Conservation (phyloP, 2,329 filamentous ascomycete species). For the Spiromastix sp. region DNA sequence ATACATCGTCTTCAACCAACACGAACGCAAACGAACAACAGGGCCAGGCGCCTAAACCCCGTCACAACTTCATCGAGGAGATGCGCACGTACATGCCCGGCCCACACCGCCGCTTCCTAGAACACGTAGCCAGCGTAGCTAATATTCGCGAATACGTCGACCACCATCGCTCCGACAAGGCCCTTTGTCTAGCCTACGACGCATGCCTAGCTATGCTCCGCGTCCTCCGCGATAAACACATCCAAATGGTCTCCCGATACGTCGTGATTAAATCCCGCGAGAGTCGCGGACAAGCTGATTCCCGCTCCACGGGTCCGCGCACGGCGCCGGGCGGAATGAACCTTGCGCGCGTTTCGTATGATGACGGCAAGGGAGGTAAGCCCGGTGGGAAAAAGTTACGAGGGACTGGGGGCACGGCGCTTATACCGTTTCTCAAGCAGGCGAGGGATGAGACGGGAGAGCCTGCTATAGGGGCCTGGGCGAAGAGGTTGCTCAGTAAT, state of each 20-base stretch:
- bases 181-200: constrained; percentile 74
- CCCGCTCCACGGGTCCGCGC: constrained; percentile 41
- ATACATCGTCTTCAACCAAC: constrained; percentile 19
- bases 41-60: constrained; percentile 40
- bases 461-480: constrained; percentile 65
- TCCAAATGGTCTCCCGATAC: constrained; percentile 91
- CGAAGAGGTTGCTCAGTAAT: constrained; percentile 46
- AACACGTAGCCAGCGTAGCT: constrained; percentile 65
- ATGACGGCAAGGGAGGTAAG: constrained; percentile 28
- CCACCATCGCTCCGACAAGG: constrained; percentile 47
- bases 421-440: constrained; percentile 95
- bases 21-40: constrained; percentile 37
- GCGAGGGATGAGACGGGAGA: constrained; percentile 93
- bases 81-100: constrained; percentile 98
- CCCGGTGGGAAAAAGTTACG: constrained; percentile 52
- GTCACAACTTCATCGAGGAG: constrained; percentile 87
- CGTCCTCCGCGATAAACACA: constrained; percentile 81
- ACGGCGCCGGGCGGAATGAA: constrained; percentile 20
- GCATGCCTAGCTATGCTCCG: constrained; percentile 74
- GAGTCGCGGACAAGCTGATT: constrained; percentile 53
- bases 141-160: constrained; percentile 83
- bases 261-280: constrained; percentile 83
- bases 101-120: constrained; percentile 77
- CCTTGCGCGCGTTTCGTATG: constrained; percentile 10
- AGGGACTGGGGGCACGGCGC: constrained; percentile 83